Conservation (phyloP, 768 basidiomycete species). For the Macrolepiota dolichaula region DNA sequence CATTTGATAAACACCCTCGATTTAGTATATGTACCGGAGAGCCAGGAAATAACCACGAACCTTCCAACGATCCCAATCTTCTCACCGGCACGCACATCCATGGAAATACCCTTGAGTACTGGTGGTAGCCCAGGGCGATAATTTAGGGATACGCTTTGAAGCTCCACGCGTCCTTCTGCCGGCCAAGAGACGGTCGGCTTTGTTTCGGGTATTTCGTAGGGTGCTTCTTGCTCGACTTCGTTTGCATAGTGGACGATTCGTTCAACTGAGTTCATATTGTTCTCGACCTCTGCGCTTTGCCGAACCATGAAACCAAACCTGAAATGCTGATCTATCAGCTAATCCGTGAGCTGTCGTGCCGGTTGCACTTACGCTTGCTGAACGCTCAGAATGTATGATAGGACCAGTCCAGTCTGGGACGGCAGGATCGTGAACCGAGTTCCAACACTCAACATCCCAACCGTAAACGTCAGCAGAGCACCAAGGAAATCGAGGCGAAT, state of each 20-base stretch:
- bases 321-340: conserved; percentile 6
- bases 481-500: conserved; percentile 89
- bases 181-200: conserved; percentile 74
- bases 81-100: conserved; percentile 72
- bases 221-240: conserved; percentile 78
- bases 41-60: conserved; percentile 16
- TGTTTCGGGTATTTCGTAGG: conserved; percentile 58
- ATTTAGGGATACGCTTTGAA: conserved; percentile 72
- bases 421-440: conserved; percentile 75
- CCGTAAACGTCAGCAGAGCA: conserved; percentile 63
- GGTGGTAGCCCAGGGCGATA: conserved; percentile 88
- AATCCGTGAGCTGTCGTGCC: neutral
- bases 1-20: neutral
- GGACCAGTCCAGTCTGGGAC: conserved; percentile 68
- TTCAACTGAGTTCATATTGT: conserved; percentile 91
- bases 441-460: conserved; percentile 76
- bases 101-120: conserved; percentile 79
- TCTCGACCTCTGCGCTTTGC: conserved; percentile 83
- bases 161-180: conserved; percentile 61
- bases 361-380: conserved; percentile 53
- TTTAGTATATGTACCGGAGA: neutral
- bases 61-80: conserved; percentile 90
- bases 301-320: conserved; percentile 77
- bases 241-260: conserved; percentile 80
- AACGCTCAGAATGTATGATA: conserved; percentile 78